Conservation (phyloP, 2,329 filamentous ascomycete genomes). For the Cercospora sp. region DNA sequence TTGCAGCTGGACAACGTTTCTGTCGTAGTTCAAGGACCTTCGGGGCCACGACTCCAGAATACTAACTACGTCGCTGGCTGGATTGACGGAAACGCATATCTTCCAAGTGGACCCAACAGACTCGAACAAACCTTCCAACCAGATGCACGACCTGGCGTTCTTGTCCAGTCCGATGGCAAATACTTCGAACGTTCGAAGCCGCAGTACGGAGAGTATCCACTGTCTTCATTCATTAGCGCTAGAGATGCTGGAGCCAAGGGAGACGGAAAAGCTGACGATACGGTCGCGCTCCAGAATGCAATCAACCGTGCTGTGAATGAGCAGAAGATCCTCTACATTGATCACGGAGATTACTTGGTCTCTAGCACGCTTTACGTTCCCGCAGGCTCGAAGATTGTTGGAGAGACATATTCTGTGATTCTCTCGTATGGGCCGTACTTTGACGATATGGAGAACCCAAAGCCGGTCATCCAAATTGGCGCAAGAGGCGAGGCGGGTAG, state of each 20-base stretch:
- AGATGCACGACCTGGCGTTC: constrained; percentile 44
- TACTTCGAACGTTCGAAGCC: background rate
- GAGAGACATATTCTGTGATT: background rate
- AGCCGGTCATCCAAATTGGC: constrained; percentile 68
- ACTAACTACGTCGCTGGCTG: constrained; percentile 42
- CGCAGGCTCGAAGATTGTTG: background rate
- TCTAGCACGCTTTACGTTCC: background rate
- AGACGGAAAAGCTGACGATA: background rate
- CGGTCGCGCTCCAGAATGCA: background rate
- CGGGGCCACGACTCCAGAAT: constrained; percentile 37
- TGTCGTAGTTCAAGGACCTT: constrained; percentile 45
- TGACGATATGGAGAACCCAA: constrained; percentile 54
- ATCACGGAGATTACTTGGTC: background rate
- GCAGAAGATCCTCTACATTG: background rate
- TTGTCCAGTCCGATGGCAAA: background rate
- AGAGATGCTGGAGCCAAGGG: background rate
- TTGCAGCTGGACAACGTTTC: constrained; percentile 53
- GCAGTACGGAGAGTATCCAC: background rate
- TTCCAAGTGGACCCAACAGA: constrained; percentile 46
- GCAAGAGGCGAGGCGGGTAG: constrained; percentile 62
- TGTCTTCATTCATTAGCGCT: background rate
- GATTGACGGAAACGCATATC: constrained; percentile 49
- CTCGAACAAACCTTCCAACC: constrained; percentile 49
- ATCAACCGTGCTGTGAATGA: background rate
- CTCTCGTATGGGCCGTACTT: background rate